Base-by-base conservation (phyloP, 129 eudicot genomes). In the Artemisia argyi region DNA sequence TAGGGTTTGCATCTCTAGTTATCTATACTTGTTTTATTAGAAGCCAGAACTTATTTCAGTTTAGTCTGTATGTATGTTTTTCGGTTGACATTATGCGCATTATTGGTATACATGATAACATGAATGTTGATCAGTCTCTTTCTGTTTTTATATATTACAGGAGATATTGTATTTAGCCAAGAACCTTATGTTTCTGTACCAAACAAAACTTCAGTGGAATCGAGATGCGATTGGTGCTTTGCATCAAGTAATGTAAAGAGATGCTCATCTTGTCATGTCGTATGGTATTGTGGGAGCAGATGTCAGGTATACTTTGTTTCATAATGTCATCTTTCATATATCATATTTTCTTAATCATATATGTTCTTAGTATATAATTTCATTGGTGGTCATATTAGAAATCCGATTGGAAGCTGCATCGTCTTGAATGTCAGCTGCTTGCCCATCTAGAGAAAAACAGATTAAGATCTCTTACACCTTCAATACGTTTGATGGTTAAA, bases 161-260 rank as follows among this genome's bases (percentile, higher is more conserved):
- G 99, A 50, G 96, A 90, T 62, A 84, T 88, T 55, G 85, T 95
- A 65, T 50, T 88, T 55, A 83, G 83, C 35, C 79, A 88, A 85
- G 92, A 88, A 66, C 95, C 99, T 11, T 95, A 84, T 81, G 97
- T 95, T 24, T 95, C 85, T 32, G 97, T 88, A 39, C 90, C 97
- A 32, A 91, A 80, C 76, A 90, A 72, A 81, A 79, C 83, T 30
- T 74, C 87, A 13, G 61, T 35, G 68, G 73, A 79, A 30, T 70
- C 84, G 1, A 84, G 85, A 79, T 95, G 99, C 65, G 97, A 88
- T 32, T 82, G 87, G 78, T 95, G 99, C 79, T 88, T 95, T 73
- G 57, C 84, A 22, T 76, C 85, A 73, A 71, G 74, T 75, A 81
- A 83, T 73, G 81, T 88, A 50, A 91, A 91, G 81, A 86, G 83